Evolutionary conservation across 1,284 basidiomycete species (phyloP).

Genomic region (Microbotryum saponariae): DNA sequence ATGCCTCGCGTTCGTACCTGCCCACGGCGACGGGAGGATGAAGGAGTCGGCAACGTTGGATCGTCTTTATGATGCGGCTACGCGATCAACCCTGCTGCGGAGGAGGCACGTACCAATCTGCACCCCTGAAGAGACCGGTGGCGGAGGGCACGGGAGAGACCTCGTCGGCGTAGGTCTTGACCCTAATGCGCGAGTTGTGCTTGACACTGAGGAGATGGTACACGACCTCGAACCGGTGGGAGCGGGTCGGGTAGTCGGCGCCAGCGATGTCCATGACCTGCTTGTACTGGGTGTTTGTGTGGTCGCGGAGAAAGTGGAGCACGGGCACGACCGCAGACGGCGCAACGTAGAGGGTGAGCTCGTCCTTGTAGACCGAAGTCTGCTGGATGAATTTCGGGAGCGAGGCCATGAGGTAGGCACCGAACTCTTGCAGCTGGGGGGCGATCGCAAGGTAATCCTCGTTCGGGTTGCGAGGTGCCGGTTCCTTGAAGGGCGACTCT

Average conservation of each 20-base stretch:
- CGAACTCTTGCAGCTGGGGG: slow-evolving; percentile 74
- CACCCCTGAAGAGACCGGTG: slow-evolving; percentile 71
- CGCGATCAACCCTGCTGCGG: no score
- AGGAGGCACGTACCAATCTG: slow-evolving; percentile 68
- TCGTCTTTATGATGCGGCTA: no score
- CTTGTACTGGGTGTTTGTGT: slow-evolving; percentile 94
- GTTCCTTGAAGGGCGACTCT: slow-evolving; percentile 67
- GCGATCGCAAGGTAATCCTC: slow-evolving; percentile 61
- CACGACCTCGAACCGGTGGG: slow-evolving; percentile 93
- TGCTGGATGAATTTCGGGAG: slow-evolving; percentile 93
- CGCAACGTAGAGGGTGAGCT: slow-evolving; percentile 80
- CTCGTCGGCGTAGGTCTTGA: slow-evolving; percentile 97
- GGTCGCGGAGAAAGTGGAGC: slow-evolving; percentile 90
- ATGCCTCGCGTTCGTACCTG: slow-evolving; percentile 94
- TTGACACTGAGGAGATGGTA: slow-evolving; percentile 86
- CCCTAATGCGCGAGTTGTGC: slow-evolving; percentile 67
- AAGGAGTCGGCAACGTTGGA: background rate
- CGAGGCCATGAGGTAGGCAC: slow-evolving; percentile 75
- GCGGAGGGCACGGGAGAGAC: slow-evolving; percentile 87
- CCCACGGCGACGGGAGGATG: background rate
- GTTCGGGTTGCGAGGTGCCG: slow-evolving; percentile 75
- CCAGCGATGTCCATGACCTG: slow-evolving; percentile 86
- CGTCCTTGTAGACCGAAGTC: slow-evolving; percentile 96
- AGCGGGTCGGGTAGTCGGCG: slow-evolving; percentile 87
- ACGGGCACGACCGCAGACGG: slow-evolving; percentile 77